Conservation (phyloP, 345 rosid species). For the Eucalyptus leucophloia region DNA sequence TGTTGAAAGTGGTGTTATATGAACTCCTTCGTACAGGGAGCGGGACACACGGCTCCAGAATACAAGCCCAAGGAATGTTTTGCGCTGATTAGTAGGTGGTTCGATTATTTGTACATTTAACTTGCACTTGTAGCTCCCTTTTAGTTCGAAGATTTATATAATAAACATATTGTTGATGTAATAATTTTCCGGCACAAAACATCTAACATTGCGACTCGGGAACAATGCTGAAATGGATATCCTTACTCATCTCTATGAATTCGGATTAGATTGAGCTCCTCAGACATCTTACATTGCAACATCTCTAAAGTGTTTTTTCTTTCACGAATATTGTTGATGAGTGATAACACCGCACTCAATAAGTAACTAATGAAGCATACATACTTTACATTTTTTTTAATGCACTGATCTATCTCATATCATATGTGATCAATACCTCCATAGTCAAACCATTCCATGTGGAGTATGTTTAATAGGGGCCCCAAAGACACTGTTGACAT, state of each 20-base stretch:
- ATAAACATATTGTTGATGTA: neutral
- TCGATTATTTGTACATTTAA: neutral
- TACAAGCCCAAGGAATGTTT: neutral
- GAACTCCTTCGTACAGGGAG: neutral
- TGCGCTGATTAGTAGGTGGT: neutral
- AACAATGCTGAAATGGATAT: neutral
- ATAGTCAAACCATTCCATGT: neutral
- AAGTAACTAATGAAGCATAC: neutral
- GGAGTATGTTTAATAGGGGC: neutral
- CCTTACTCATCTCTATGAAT: neutral
- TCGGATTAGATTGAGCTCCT: neutral
- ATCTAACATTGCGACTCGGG: no score
- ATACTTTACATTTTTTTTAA: neutral
- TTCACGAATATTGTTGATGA: neutral
- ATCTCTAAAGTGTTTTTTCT: neutral
- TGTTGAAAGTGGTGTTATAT: neutral
- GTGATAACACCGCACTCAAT: neutral
- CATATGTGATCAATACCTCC: no score
- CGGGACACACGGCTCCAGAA: neutral
- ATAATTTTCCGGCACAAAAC: neutral
- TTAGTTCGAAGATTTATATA: neutral
- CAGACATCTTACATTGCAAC: neutral
- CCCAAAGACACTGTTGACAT: neutral
- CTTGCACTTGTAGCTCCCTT: neutral
- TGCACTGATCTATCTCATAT: neutral